Percentiles rank a stretch among this genome's conserved stretches.
phyloP scores from a whole-genome alignment of 345 rosid species.

The Carallia brachiata region DNA sequence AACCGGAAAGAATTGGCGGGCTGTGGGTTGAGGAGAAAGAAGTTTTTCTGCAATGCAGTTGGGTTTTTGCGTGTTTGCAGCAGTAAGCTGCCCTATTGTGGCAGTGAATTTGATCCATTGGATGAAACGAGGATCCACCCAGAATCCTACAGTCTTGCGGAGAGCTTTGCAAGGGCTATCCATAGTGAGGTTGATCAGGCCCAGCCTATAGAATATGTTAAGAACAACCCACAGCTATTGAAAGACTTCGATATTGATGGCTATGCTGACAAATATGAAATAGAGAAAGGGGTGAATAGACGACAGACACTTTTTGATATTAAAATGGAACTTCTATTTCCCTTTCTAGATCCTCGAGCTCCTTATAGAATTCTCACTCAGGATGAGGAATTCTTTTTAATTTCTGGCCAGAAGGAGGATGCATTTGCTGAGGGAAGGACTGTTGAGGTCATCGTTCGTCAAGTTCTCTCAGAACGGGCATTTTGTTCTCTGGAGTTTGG shows the following conservation, averaged over 20 bases:
- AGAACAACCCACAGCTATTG: constrained; percentile 6
- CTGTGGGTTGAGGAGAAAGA: constrained; percentile 12
- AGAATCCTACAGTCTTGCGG: constrained; percentile 11
- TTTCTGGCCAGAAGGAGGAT: constrained; percentile 13
- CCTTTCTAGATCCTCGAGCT: constrained; percentile 11
- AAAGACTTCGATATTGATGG: constrained; percentile 2
- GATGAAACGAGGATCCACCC: constrained; percentile 19
- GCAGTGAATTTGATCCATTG: constrained; percentile 2
- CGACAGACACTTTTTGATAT: constrained; percentile 10
- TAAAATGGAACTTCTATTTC: constrained; percentile 3
- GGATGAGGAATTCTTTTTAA: constrained; percentile 12
- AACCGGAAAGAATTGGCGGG: not conserved
- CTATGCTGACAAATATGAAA: constrained; percentile 7
- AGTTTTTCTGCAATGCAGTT: constrained; percentile 14
- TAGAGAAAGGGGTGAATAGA: constrained; percentile 3
- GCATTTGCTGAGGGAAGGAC: constrained; percentile 16
- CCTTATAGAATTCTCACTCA: not conserved
- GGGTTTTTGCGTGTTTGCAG: constrained; percentile 1
- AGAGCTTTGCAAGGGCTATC: constrained; percentile 6
- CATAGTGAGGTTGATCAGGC: not conserved
- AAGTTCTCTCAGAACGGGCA: constrained; percentile 7
- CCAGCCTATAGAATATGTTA: not conserved
- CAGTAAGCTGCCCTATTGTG: not conserved
- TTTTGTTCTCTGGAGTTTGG: constrained; percentile 14
- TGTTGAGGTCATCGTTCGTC: not conserved